These are phyloP conservation scores for Xylariaceae sp. DNA, from an alignment of 2,329 filamentous ascomycete species.

Conservation along the genomic window DNA sequence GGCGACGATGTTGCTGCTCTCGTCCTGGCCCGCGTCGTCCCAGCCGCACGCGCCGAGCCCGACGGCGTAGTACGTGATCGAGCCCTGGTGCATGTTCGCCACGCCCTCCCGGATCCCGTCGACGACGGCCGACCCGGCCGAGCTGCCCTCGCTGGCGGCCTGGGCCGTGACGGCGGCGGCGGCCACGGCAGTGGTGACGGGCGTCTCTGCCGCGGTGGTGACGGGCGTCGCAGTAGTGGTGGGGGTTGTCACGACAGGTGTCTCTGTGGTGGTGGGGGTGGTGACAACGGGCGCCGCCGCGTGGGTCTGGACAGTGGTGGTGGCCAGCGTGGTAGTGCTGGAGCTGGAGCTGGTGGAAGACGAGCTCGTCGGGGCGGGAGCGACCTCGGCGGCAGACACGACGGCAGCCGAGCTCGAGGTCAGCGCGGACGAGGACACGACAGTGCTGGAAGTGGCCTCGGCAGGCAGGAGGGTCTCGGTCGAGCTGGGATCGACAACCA, in stretches of 20 bases:
- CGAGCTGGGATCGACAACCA: slow-evolving; percentile 42
- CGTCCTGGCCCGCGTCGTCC: slow-evolving; percentile 50
- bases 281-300: slow-evolving; percentile 7
- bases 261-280: slow-evolving; percentile 4
- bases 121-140: slow-evolving; percentile 21
- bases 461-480: slow-evolving; percentile 37
- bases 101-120: slow-evolving; percentile 19
- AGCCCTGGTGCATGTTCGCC: slow-evolving; percentile 47
- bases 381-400: slow-evolving; percentile 12
- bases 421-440: slow-evolving; percentile 23
- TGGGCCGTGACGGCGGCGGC: slow-evolving; percentile 7
- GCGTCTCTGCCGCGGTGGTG: slow-evolving; percentile 10
- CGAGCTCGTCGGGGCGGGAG: slow-evolving; percentile 11
- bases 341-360: slow-evolving; percentile 8
- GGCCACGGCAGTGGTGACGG: slow-evolving; percentile 5
- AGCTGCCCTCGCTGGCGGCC: slow-evolving; percentile 14
- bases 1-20: slow-evolving; percentile 57
- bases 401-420: slow-evolving; percentile 16
- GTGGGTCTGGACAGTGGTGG: slow-evolving; percentile 8
- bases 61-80: slow-evolving; percentile 67
- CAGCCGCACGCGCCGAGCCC: slow-evolving; percentile 63
- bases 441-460: slow-evolving; percentile 8
- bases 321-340: slow-evolving; percentile 10
- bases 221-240: slow-evolving; percentile 6
- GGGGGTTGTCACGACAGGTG: slow-evolving; percentile 6